A percentile compares a stretch with the other conserved stretches of the same genome.
Evolutionary conservation across 116 monocot species (phyloP).

Genomic region (Posidonia oceanica): DNA sequence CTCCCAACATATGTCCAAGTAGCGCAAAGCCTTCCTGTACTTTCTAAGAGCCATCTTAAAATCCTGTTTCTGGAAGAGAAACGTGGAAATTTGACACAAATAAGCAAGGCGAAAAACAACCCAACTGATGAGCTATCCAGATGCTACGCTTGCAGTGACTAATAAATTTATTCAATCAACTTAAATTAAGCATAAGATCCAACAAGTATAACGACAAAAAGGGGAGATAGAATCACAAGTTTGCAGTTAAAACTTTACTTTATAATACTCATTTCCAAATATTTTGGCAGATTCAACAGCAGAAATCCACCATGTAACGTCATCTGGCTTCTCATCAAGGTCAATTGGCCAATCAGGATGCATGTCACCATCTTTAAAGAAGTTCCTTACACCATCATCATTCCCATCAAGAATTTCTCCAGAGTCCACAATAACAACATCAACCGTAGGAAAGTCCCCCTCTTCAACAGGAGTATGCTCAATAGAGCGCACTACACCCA

Average conservation of each 20-base stretch:
- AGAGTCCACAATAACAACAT: slow-evolving; percentile 58
- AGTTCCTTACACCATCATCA: slow-evolving; percentile 64
- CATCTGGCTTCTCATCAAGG: slow-evolving; percentile 45
- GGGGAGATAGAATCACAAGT: not conserved
- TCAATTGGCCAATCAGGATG: slow-evolving; percentile 91
- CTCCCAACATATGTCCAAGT: slow-evolving; percentile 84
- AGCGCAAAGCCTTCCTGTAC: slow-evolving; percentile 79
- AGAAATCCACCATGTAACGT: slow-evolving; percentile 78
- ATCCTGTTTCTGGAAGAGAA: slow-evolving; percentile 55
- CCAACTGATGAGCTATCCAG: not conserved
- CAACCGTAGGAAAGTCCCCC: slow-evolving; percentile 44
- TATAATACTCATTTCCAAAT: slow-evolving; percentile 71
- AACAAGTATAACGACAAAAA: not conserved
- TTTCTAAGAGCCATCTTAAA: slow-evolving; percentile 87
- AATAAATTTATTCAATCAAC: slow-evolving; percentile 1
- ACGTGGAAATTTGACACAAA: not conserved
- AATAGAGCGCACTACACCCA: slow-evolving; percentile 81
- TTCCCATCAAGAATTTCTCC: slow-evolving; percentile 61
- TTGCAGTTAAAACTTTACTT: slow-evolving; percentile 26
- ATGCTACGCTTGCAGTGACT: not conserved
- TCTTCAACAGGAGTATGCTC: slow-evolving; percentile 59
- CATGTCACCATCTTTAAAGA: slow-evolving; percentile 80
- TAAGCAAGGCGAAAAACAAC: not conserved
- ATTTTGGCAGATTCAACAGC: slow-evolving; percentile 60
- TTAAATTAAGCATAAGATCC: not conserved